Conservation (phyloP, 1,139 yeast genomes). For the Candida albicans region DNA sequence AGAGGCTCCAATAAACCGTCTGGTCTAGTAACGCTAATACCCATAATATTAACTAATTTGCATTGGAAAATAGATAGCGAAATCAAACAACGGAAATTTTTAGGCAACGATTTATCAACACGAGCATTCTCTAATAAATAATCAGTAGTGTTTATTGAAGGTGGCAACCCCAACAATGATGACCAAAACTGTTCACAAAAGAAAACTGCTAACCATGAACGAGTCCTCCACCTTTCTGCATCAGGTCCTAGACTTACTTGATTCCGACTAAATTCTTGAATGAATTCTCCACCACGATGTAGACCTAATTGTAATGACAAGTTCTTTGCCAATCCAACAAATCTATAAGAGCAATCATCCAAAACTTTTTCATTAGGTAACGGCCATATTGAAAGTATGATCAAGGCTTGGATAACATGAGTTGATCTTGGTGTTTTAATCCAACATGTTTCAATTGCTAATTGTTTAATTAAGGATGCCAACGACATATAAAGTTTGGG, state of each 20-base stretch:
- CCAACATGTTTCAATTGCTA: slow-evolving; percentile 94
- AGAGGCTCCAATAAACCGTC: slow-evolving; percentile 88
- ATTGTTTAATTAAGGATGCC: slow-evolving; percentile 76
- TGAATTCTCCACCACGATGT: slow-evolving; percentile 85
- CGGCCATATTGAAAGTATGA: slow-evolving; percentile 88
- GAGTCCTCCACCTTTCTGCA: slow-evolving; percentile 92
- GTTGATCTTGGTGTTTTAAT: slow-evolving; percentile 90
- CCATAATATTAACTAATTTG: slow-evolving; percentile 82
- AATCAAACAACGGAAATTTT: slow-evolving; percentile 68
- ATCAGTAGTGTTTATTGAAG: slow-evolving; percentile 77
- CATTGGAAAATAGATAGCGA: slow-evolving; percentile 81
- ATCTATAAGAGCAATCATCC: slow-evolving; percentile 89
- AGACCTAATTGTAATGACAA: slow-evolving; percentile 87
- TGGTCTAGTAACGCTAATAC: slow-evolving; percentile 81
- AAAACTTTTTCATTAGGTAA: slow-evolving; percentile 88
- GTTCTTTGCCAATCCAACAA: slow-evolving; percentile 82
- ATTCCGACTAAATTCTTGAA: slow-evolving; percentile 85
- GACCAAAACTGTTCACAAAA: slow-evolving; percentile 92
- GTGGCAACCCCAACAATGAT: slow-evolving; percentile 83
- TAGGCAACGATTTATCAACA: slow-evolving; percentile 65
- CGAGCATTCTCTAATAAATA: slow-evolving; percentile 79
- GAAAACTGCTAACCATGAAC: slow-evolving; percentile 89
- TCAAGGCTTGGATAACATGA: slow-evolving; percentile 85
- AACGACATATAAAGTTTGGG: slow-evolving; percentile 78
- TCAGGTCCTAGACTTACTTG: slow-evolving; percentile 83